Percentiles rank a stretch among this genome's conserved stretches.
Conservation (phyloP, 73 alveolate genomes). For the Tetrahymena borealis region DNA sequence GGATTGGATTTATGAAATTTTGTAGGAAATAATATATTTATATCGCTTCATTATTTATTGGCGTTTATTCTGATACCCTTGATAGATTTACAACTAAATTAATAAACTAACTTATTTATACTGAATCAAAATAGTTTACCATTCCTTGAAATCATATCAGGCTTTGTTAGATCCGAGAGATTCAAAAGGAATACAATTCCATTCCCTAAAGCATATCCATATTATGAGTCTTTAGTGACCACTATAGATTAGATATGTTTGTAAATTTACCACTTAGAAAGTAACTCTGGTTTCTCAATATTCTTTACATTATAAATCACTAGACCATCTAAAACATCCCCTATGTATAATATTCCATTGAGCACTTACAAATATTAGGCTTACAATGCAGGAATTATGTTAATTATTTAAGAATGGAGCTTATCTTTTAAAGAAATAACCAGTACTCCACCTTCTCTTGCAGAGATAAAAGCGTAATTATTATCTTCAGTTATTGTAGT, state of each 20-base stretch:
- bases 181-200: neutral
- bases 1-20: too few relatives aligned
- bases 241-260: neutral
- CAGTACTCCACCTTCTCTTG: neutral
- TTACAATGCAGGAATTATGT: neutral
- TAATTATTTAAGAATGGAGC: neutral
- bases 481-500: neutral
- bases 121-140: neutral
- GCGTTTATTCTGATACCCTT: too few relatives aligned
- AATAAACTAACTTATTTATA: too few relatives aligned
- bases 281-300: neutral
- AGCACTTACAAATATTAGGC: neutral
- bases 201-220: neutral
- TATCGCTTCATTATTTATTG: too few relatives aligned
- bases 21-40: too few relatives aligned
- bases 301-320: neutral
- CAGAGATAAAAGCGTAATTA: neutral
- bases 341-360: neutral
- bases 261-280: neutral
- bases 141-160: neutral
- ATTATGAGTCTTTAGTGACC: neutral
- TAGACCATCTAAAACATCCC: neutral
- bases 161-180: neutral
- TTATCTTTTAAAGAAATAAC: neutral
- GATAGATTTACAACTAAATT: too few relatives aligned